phyloP scores from a whole-genome alignment of 768 basidiomycete genomes.

The Lentinula sp. region DNA sequence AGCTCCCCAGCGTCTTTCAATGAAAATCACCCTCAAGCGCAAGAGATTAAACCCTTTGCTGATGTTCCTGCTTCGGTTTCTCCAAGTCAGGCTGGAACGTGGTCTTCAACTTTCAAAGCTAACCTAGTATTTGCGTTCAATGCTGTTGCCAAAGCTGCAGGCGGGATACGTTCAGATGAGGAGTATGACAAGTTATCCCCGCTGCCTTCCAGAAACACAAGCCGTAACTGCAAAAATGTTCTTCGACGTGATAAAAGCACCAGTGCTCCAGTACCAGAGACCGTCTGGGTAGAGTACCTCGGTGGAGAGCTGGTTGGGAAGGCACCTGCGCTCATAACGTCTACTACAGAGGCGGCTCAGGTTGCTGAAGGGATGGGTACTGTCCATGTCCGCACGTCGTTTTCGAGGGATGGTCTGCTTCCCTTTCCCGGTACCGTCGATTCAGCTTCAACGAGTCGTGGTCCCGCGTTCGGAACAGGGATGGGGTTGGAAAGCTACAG shows the following conservation, averaged over 20 bases:
- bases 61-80: neutral
- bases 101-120: conserved; percentile 36
- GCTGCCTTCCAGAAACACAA: neutral
- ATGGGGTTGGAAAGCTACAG: neutral
- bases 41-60: neutral
- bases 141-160: conserved; percentile 27
- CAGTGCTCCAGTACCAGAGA: neutral
- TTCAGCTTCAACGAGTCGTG: neutral
- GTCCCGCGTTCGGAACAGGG: neutral
- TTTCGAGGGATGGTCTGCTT: neutral
- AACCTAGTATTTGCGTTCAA: conserved; percentile 45
- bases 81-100: conserved; percentile 20
- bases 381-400: neutral
- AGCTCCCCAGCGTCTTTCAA: neutral
- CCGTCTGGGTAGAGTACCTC: conserved; percentile 1
- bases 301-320: conserved; percentile 5
- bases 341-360: neutral
- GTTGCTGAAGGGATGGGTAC: neutral
- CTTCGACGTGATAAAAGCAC: neutral
- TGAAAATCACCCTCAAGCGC: neutral
- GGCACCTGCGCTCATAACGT: neutral
- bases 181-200: neutral
- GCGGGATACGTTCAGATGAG: neutral
- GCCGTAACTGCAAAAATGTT: neutral
- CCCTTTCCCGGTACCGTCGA: neutral